Percentiles rank a stretch among this genome's conserved stretches.
Evolutionary conservation across 495 filamentous ascomycete species (phyloP).

Genomic region (Umbilicaria muhlenbergii): DNA sequence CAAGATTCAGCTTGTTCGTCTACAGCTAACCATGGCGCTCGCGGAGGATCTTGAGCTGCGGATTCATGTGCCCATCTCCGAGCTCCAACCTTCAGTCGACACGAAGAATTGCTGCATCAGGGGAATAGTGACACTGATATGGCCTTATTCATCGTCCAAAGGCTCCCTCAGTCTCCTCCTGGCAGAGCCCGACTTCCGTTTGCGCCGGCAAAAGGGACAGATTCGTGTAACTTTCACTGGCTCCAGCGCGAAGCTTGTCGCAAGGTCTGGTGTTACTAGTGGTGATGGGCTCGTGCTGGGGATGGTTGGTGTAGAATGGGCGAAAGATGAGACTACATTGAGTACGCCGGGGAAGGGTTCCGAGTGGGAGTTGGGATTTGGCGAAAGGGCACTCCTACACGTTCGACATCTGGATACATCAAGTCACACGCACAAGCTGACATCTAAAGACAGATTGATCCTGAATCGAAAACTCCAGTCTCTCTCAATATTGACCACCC

Average conservation of each 20-base stretch:
- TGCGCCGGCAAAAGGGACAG: slow-evolving; percentile 65
- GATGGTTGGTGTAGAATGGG: slow-evolving; percentile 49
- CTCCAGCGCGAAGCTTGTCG: slow-evolving; percentile 50
- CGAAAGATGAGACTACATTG: slow-evolving; percentile 24
- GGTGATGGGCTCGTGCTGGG: slow-evolving; percentile 58
- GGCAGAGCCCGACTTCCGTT: slow-evolving; percentile 73
- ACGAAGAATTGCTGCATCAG: slow-evolving; percentile 26
- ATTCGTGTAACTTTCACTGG: slow-evolving; percentile 71
- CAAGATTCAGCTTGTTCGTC: too few species aligned
- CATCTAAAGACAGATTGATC: slow-evolving; percentile 18
- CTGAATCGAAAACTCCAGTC: slow-evolving; percentile 17
- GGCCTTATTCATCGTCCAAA: slow-evolving; percentile 76
- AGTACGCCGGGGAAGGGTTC: slow-evolving; percentile 51
- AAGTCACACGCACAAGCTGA: neutral
- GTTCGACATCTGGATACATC: slow-evolving; percentile 20
- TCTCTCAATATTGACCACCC: slow-evolving; percentile 33
- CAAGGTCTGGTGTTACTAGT: slow-evolving; percentile 48
- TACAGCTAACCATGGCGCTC: too few species aligned
- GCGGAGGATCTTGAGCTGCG: slow-evolving; percentile 4
- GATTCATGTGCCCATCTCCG: slow-evolving; percentile 44
- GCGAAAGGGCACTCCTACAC: slow-evolving; percentile 40
- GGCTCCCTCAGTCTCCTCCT: slow-evolving; percentile 59
- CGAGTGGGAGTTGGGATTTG: slow-evolving; percentile 59
- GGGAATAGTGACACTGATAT: slow-evolving; percentile 68
- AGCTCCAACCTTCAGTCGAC: slow-evolving; percentile 41